phyloP scores from a whole-genome alignment of 768 basidiomycete species.

The Pisolithus tinctorius region DNA sequence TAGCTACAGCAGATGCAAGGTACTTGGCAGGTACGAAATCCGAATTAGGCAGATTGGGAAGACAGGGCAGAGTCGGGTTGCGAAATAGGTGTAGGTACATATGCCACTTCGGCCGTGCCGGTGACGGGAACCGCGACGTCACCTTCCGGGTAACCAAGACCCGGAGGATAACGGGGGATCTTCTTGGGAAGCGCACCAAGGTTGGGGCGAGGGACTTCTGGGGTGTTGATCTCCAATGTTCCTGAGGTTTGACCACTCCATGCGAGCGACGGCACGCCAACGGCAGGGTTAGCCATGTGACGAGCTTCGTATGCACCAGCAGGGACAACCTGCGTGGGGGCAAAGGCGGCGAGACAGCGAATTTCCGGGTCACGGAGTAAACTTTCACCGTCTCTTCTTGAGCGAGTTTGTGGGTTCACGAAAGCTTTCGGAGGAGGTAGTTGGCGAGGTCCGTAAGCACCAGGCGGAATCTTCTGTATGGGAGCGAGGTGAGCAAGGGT shows the following conservation, averaged over 20 bases:
- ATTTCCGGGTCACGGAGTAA: not conserved
- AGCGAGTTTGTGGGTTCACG: not conserved
- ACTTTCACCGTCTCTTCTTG: not conserved
- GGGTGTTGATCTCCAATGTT: not conserved
- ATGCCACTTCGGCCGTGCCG: too few relatives aligned
- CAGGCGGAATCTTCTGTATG: not conserved
- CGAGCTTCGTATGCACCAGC: not conserved
- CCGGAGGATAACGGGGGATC: conserved; percentile 1
- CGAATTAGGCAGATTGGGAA: not conserved
- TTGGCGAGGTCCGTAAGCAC: not conserved
- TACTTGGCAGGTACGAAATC: not conserved
- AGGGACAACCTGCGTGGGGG: not conserved
- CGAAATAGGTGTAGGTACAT: not conserved
- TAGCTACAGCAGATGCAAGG: not conserved
- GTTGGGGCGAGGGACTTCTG: not conserved
- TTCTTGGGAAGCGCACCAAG: not conserved
- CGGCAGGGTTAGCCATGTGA: not conserved
- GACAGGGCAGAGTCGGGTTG: not conserved
- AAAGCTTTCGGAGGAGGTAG: not conserved
- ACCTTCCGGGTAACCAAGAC: not conserved
- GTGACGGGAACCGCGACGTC: not conserved
- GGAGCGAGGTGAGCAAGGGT: not conserved
- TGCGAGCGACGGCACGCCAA: not conserved
- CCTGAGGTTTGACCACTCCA: not conserved
- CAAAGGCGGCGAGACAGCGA: not conserved